Evolutionary conservation across 208 protist species (phyloP).

Genomic region (Leishmania braziliensis): DNA sequence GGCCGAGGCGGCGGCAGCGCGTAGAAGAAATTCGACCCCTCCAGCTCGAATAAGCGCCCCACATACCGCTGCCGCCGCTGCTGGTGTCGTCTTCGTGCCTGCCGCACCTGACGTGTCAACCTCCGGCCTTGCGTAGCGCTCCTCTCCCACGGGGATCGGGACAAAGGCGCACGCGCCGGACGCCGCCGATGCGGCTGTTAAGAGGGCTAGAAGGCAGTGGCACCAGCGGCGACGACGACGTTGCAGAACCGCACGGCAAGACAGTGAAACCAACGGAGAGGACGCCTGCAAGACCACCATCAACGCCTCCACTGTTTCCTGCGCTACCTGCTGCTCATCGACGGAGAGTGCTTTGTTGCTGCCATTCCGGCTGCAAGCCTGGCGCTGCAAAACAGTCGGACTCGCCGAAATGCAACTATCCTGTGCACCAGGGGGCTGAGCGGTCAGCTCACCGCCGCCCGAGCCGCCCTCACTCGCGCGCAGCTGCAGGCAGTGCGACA

Average conservation of each 20-base stretch:
- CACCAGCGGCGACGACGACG: conserved; percentile 12
- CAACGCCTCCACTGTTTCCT: conserved; percentile 22
- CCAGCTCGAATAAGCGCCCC: conserved; percentile 26
- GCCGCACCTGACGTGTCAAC: background rate
- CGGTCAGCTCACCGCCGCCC: background rate
- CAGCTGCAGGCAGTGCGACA: conserved; percentile 29
- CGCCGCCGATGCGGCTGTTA: conserved; percentile 2
- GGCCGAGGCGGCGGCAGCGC: conserved; percentile 5
- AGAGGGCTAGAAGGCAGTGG: conserved; percentile 25
- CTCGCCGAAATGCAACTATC: background rate
- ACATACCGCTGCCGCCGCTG: conserved; percentile 12
- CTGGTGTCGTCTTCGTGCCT: background rate
- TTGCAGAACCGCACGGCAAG: background rate
- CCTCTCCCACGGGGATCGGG: background rate
- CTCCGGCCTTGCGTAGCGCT: background rate
- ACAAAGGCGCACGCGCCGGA: background rate
- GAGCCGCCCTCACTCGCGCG: background rate
- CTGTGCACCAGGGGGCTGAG: background rate
- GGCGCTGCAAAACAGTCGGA: background rate
- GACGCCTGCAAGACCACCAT: conserved; percentile 17
- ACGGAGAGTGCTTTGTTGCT: background rate
- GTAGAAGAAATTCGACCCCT: conserved; percentile 19
- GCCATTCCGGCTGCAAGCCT: background rate
- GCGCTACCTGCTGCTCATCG: conserved; percentile 17
- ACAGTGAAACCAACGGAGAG: background rate